Base-by-base conservation (phyloP, 2,329 filamentous ascomycete genomes). In the Paraphaeosphaeria minitans region DNA sequence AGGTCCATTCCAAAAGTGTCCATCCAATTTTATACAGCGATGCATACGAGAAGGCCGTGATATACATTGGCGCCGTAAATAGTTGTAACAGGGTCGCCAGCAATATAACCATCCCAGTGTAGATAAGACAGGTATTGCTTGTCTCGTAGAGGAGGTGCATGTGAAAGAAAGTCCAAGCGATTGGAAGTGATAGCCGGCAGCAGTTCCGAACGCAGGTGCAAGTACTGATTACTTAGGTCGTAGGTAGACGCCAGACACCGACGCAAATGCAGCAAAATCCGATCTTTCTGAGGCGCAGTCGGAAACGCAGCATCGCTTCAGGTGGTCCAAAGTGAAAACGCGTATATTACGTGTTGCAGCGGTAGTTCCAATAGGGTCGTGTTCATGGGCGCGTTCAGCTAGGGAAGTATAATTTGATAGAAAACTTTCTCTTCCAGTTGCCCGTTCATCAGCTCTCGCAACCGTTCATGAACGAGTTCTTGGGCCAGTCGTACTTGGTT, bases 381-480 rank as follows among this genome's bases (percentile, higher is more conserved):
- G 58, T 64, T 63, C 69, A 58, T 70, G 65, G 66, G 67, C 64
- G 62, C 66, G 59, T 58, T 60, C 61, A 51, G 59, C 63, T 64
- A 61, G 50, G 43, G 43, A 22, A 47, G 42, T 27, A 47, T 54
- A 56, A 58, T 62, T 62, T 55, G 62, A 57, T 56, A 43, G 47
- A 45, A 41, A 41, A 31, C 45, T 19, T 19, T 51, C 47, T 22
- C 21, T 21, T 27, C 19, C 7, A 48, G 19, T 31, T 47, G 33
- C 9, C 16, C 12, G 51, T 24, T 39, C 24, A 41, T 66, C 61
- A 71, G 59, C 31, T 31, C 47, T 72, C 70, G 74, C 87, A 90
- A 29, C 75, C 82, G 69, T 89, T 68, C 73, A 89, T 83, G 59
- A 87, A 80, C 1, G 81, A 81, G 66, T 90, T 90, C 70, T 82